A percentile compares a stretch with the other conserved stretches of the same genome.
These are phyloP conservation scores for Pythium rhizo-oryzae DNA, from an alignment of 352 stramenopile species.

Conservation along the genomic window DNA sequence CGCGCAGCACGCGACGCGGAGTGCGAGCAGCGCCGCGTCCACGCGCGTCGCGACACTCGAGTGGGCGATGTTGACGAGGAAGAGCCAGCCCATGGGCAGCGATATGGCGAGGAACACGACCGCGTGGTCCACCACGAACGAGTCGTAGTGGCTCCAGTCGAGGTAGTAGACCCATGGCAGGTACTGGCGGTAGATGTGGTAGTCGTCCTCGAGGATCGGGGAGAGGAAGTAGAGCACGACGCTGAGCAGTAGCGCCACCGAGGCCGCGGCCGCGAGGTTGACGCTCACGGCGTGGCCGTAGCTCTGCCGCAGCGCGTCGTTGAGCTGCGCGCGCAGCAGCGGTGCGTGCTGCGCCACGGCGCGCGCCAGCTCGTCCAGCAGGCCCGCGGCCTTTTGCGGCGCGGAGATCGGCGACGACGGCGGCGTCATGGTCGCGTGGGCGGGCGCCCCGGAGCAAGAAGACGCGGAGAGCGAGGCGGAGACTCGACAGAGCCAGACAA, in stretches of 20 bases:
- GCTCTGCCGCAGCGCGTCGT: slow-evolving; percentile 49
- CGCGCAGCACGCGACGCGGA: slow-evolving; percentile 67
- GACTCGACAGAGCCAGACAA: background rate
- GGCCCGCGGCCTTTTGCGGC: too few species aligned
- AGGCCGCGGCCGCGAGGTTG: slow-evolving; percentile 50
- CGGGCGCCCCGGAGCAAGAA: too few species aligned
- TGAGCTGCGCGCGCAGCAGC: slow-evolving; percentile 37
- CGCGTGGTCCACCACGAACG: slow-evolving; percentile 71
- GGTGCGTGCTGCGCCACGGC: slow-evolving; percentile 10
- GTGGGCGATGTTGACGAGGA: slow-evolving; percentile 70
- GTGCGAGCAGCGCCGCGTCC: slow-evolving; percentile 54
- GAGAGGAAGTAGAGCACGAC: slow-evolving; percentile 55
- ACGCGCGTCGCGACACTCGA: slow-evolving; percentile 50
- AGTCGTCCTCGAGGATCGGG: slow-evolving; percentile 58
- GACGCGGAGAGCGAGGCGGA: too few species aligned
- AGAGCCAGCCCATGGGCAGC: slow-evolving; percentile 60
- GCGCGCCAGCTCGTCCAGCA: slow-evolving; percentile 13
- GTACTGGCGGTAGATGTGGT: slow-evolving; percentile 53
- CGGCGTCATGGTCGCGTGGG: slow-evolving; percentile 1
- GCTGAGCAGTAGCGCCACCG: slow-evolving; percentile 52
- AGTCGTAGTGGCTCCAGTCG: slow-evolving; percentile 70
- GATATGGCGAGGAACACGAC: slow-evolving; percentile 69
- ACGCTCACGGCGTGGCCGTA: slow-evolving; percentile 62
- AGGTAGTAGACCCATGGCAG: slow-evolving; percentile 55
- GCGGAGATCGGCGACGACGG: background rate